These are phyloP conservation scores for Somion occarium DNA, from an alignment of 1,284 basidiomycete species.

Conservation along the genomic window DNA sequence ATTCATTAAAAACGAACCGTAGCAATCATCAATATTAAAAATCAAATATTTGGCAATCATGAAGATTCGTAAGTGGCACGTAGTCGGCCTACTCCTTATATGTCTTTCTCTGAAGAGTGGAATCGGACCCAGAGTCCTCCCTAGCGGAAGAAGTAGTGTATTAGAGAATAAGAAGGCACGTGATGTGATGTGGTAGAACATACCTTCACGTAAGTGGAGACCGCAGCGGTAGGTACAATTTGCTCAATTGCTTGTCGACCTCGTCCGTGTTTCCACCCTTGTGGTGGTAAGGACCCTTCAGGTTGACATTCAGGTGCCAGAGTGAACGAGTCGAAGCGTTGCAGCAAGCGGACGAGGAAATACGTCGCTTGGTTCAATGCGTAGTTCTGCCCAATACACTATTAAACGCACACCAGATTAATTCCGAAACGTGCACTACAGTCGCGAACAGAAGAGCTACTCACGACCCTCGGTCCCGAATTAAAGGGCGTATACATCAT, in stretches of 20 bases:
- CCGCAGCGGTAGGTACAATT: slow-evolving; percentile 53
- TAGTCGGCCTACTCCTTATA: no score
- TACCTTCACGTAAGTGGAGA: slow-evolving; percentile 63
- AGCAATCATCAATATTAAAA: no score
- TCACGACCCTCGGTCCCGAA: slow-evolving; percentile 52
- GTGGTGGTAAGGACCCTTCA: slow-evolving; percentile 50
- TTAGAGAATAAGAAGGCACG: neutral
- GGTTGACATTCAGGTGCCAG: slow-evolving; percentile 61
- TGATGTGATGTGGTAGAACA: slow-evolving; percentile 2
- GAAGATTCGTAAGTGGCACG: no score
- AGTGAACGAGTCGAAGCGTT: slow-evolving; percentile 55
- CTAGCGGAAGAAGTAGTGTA: slow-evolving; percentile 23
- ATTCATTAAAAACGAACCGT: no score
- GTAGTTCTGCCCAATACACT: slow-evolving; percentile 73
- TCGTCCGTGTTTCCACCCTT: slow-evolving; percentile 48
- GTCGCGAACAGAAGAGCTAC: no score
- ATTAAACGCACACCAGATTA: neutral
- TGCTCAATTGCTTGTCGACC: slow-evolving; percentile 51
- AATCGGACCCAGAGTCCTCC: slow-evolving; percentile 52
- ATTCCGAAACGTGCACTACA: no score
- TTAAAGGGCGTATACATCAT: slow-evolving; percentile 71
- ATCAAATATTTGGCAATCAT: no score
- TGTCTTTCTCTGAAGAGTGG: neutral
- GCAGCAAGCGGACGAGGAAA: slow-evolving; percentile 61
- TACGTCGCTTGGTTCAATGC: slow-evolving; percentile 70